Evolutionary conservation across 257 asterid genomes (phyloP), one percentile per base, ranked within the genome.

Genomic region (Jaltomata sinuosa): DNA sequence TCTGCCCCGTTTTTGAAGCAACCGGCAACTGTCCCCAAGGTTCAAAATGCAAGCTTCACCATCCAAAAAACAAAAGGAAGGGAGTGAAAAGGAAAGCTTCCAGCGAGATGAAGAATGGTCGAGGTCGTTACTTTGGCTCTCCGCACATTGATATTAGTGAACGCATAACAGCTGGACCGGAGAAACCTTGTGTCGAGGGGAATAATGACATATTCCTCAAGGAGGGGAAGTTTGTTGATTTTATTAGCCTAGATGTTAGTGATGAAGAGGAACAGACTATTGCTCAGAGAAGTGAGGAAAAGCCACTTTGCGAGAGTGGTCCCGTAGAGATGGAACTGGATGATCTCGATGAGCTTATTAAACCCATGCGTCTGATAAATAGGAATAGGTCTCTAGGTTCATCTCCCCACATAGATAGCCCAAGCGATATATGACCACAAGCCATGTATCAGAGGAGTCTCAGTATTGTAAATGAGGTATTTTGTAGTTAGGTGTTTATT

Each of bases 1-100:
- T 91, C 71, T 94, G 98, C 84, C 98, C 97, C 38, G 91, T 84
- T 32, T 94, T 91, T 81, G 98, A 94, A 90, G 92, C 94, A 16
- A 93, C 92, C 5, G 99, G 99, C 84, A 85, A 34, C 36, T 96
- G 98, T 79, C 88, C 91, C 5, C 92, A 88, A 89, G 93, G 89
- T 84, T 87, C 94, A 29, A 88, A 92, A 14, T 95, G 98, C 98
- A 97, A 94, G 94, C 98, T 97, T 84, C 98, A 95, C 88, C 98
- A 97, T 68, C 99, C 98, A 4, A 95, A 91, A 84, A 91, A 87
- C 91, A 95, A 88, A 82, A 84, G 45, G 92, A 85, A 83, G 15
- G 94, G 85, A 83, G 77, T 25, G 80, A 89, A 91, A 87, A 88
- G 89, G 91, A 91, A 88, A 84, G 89, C 92, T 16, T 19, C 81